These are phyloP conservation scores for Condylostoma magnum DNA, from an alignment of 169 alveolate species.

Conservation along the genomic window DNA sequence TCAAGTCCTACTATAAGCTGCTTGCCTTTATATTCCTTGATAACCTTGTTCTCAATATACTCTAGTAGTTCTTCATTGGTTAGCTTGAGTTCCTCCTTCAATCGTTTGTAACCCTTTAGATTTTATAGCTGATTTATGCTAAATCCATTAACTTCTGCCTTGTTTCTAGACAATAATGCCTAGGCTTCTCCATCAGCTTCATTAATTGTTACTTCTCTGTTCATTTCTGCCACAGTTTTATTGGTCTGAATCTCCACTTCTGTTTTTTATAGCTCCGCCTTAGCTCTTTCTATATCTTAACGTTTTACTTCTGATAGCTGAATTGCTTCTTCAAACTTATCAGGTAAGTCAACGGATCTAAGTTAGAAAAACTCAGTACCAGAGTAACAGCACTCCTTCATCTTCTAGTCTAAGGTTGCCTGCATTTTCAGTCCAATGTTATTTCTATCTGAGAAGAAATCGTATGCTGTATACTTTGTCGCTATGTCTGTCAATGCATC, in stretches of 20 bases:
- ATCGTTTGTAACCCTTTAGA: conserved; percentile 32
- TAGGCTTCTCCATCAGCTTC: conserved; percentile 72
- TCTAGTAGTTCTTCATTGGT: conserved; percentile 36
- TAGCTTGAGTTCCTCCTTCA: conserved; percentile 36
- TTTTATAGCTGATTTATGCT: conserved; percentile 43
- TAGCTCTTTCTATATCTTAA: conserved; percentile 74
- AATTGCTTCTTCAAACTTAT: conserved; percentile 71
- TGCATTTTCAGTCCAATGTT: conserved; percentile 65
- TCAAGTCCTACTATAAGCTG: conserved; percentile 29
- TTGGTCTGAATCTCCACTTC: conserved; percentile 68
- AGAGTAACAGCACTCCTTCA: conserved; percentile 49
- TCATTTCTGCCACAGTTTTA: conserved; percentile 61
- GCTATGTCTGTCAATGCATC: conserved; percentile 74
- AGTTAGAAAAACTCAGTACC: conserved; percentile 70
- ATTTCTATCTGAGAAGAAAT: conserved; percentile 67
- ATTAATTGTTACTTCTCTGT: conserved; percentile 56
- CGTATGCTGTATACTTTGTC: conserved; percentile 76
- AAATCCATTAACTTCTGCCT: conserved; percentile 54
- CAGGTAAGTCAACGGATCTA: conserved; percentile 76
- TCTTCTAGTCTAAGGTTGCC: conserved; percentile 43
- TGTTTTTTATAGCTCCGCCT: conserved; percentile 63
- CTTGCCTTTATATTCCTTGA: conserved; percentile 56
- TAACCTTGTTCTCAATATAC: conserved; percentile 46
- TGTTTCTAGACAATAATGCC: conserved; percentile 39
- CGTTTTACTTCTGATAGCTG: conserved; percentile 77